These are phyloP conservation scores for Ceratocystis huliohia DNA, from an alignment of 2,329 filamentous ascomycete species.

Conservation along the genomic window DNA sequence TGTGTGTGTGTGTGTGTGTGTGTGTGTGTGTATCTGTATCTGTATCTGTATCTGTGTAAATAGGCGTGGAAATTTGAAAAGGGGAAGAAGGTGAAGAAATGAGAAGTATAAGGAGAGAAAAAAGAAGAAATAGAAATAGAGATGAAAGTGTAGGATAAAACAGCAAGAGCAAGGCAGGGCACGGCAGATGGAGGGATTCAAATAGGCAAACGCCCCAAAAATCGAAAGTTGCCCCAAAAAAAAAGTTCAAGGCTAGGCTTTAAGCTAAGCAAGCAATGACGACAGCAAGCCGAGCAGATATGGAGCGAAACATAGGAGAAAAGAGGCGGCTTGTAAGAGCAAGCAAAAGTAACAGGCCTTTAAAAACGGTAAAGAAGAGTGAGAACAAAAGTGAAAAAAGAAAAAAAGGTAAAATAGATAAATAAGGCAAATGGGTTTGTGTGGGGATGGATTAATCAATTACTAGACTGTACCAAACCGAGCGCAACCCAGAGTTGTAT, in stretches of 20 bases:
- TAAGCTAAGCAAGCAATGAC: slow-evolving; percentile 10
- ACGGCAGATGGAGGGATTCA: slow-evolving; percentile 8
- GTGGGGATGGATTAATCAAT: no score
- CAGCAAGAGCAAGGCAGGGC: slow-evolving; percentile 20
- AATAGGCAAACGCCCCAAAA: slow-evolving; percentile 4
- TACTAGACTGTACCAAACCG: no score
- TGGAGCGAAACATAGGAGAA: slow-evolving; percentile 4
- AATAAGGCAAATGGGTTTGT: not conserved
- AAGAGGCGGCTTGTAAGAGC: not conserved
- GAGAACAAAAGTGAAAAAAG: not conserved
- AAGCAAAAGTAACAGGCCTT: not conserved
- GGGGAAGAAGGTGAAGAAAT: slow-evolving; percentile 20
- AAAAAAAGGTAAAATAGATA: slow-evolving; percentile 16
- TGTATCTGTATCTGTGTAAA: not conserved
- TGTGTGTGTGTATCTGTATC: not conserved
- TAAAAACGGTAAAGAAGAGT: not conserved
- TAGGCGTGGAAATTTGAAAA: not conserved
- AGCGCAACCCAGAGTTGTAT: no score
- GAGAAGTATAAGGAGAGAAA: slow-evolving; percentile 12
- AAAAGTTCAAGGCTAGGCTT: not conserved
- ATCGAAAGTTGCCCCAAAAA: not conserved
- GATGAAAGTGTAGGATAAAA: slow-evolving; percentile 19
- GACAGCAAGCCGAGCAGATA: not conserved
- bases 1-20: not conserved
- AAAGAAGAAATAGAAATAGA: slow-evolving; percentile 19